Base-by-base conservation (phyloP, 441 rosid species). In the Populus hybrid region DNA sequence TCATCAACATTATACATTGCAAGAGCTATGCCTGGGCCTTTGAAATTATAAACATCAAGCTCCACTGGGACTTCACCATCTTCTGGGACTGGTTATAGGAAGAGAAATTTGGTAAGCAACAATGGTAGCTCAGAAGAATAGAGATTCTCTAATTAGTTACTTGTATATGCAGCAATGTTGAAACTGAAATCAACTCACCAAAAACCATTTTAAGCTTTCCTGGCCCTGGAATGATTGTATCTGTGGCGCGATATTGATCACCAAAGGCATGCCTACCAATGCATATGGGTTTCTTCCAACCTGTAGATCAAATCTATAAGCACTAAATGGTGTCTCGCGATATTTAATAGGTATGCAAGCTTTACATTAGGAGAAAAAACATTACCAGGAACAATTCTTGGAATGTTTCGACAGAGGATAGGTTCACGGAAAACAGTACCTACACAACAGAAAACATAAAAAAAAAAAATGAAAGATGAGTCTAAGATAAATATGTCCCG, bases 261-360 rank as follows among this genome's bases (percentile, higher is more conserved):
- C 97, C 98, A 86, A 95, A 93, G 80, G 98, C 98, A 89, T 95
- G 99, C 80, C 99, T 91, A 78, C 99, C 99, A 81, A 93, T 91
- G 81, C 99, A 95, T 82, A 95, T 93, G 72, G 99, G 93, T 80
- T 92, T 95, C 87, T 82, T 91, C 98, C 98, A 93, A 82, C 98
- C 99, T 95, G 87, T 74, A 76, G 68, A 77, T 73, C 54, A 50
- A 77, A 46, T 73, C 66, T 63, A 74, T 79, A 74, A 69, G 84
- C 76, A 70, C 50, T 68, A 32, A 78, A 68, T 36, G 67, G 71
- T 24, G 73, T 71, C 76, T 77, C 73, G 11, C 77, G 57, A 69
- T 16, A 76, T 12, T 77, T 70, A 35, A 65, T 1, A 57, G 21
- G 32, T 50, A 38, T 24, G 40, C 21, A 76, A 14, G 61, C 67